Evolutionary conservation across 2,329 filamentous ascomycete genomes (phyloP).

Genomic region (Lasiodiplodia gonubiensis): DNA sequence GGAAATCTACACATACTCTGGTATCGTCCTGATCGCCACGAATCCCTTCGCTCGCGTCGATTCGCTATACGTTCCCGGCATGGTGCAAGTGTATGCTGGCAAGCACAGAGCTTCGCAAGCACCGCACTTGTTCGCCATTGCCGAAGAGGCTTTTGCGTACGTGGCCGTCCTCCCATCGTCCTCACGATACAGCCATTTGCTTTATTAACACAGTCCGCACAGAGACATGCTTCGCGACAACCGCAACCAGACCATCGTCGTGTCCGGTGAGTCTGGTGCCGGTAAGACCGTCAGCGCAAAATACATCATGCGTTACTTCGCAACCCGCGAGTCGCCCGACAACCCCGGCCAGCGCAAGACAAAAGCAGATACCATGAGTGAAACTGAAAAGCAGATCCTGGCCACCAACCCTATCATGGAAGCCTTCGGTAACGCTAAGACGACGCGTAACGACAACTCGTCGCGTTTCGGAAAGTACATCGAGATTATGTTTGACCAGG

Average conservation of each 20-base stretch:
- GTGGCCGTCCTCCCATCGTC: constrained; percentile 38
- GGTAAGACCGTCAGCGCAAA: constrained; percentile 99
- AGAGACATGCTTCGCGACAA: constrained; percentile 96
- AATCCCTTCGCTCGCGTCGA: constrained; percentile 98
- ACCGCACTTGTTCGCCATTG: constrained; percentile 97
- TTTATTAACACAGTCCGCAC: constrained; percentile 25
- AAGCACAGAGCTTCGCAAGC: constrained; percentile 96
- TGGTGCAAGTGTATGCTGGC: constrained; percentile 99
- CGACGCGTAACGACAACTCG: constrained; percentile 99
- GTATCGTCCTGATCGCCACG: constrained; percentile 96
- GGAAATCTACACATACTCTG: constrained; percentile 99
- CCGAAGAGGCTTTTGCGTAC: constrained; percentile 97
- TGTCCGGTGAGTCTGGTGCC: constrained; percentile 98
- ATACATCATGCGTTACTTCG: constrained; percentile 99
- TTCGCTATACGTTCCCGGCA: constrained; percentile 96
- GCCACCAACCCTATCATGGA: constrained; percentile 99
- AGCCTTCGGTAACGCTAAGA: constrained; percentile 99
- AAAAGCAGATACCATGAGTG: constrained; percentile 80
- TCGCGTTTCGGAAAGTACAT: constrained; percentile 99
- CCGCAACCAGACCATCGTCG: constrained; percentile 97
- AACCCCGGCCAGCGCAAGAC: constrained; percentile 83
- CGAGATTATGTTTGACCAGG: constrained; percentile 97
- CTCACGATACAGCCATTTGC: not conserved
- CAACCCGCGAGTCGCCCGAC: constrained; percentile 91
- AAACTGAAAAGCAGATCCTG: constrained; percentile 97